Evolutionary conservation across 129 eudicot genomes (phyloP), one percentile per base, ranked within the genome.

Genomic region (Silybum marianum): DNA sequence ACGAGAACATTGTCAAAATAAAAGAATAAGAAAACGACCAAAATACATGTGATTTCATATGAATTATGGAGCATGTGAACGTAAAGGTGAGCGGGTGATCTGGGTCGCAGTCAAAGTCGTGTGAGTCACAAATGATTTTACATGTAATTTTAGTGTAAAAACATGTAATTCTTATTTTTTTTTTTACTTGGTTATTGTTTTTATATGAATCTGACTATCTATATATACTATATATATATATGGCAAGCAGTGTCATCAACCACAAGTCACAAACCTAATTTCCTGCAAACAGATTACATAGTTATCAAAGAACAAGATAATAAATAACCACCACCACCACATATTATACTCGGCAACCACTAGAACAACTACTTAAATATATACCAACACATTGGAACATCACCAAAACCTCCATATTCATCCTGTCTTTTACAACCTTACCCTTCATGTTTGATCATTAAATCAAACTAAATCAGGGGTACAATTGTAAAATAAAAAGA

Each of bases 361-460:
- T 44, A 44, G 16, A 44, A 44, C 9, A 58, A 6, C 8, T 19
- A 58, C n/a, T 18, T 18, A 58, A 18, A 58, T 58, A n/a, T 58
- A 58, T 18, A 51, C 63, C 21, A 48, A 13, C 7, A 48, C 4
- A 48, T 3, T 3, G 60, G 5, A 48, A 48, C 18, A 48, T 48
- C 60, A 51, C 63, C 63, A 58, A 58, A n/a, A 58, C 66, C 66
- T 58, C 66, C 66, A 58, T 18, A 58, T 58, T 58, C 66, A 58
- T 58, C 66, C 24, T 19, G 23, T 58, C n/a, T 58, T 58, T 58
- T 58, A 58, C 23, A 58, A 58, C 66, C 10, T 58, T 58, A 18
- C 21, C 66, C 66, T 58, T 58, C 66, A 58, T 19, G 22, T 58
- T 18, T 58, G 23, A n/a, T 58, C 66, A 58, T n/a, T 9, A 58